A percentile compares a stretch with the other conserved stretches of the same genome.
phyloP scores from a whole-genome alignment of 2,329 filamentous ascomycete species.

The Aspergillus neoniger region DNA sequence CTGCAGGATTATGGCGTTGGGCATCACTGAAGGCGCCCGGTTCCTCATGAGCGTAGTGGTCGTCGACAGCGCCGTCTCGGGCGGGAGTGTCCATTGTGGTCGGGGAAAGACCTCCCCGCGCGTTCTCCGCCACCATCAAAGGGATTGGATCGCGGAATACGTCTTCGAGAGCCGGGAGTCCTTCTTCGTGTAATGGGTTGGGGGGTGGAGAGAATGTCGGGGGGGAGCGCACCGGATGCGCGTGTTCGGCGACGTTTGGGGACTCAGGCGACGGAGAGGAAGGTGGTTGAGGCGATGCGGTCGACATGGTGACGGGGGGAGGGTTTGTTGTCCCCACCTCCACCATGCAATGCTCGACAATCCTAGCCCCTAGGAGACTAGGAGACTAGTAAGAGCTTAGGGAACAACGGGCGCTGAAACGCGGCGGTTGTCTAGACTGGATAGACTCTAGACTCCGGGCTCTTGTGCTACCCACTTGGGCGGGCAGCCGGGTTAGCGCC shows the following conservation, averaged over 20 bases:
- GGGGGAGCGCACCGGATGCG: constrained; percentile 25
- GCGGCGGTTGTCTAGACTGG: background rate
- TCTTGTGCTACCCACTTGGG: constrained; percentile 16
- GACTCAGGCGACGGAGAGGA: constrained; percentile 18
- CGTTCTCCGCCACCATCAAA: constrained; percentile 35
- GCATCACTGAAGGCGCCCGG: constrained; percentile 18
- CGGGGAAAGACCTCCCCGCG: constrained; percentile 27
- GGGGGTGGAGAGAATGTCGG: constrained; percentile 34
- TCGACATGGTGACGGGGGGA: constrained; percentile 36
- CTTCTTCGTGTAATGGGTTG: constrained; percentile 36
- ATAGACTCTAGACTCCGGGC: background rate
- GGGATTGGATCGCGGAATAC: constrained; percentile 29
- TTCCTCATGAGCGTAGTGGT: constrained; percentile 21
- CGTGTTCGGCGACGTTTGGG: constrained; percentile 26
- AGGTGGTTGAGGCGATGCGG: constrained; percentile 22
- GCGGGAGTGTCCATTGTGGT: constrained; percentile 24
- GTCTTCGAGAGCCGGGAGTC: constrained; percentile 32
- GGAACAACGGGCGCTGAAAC: constrained; percentile 1
- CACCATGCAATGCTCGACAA: background rate
- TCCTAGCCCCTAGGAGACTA: background rate
- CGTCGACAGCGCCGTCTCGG: constrained; percentile 15
- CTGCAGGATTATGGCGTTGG: constrained; percentile 18
- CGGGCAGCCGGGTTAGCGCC: constrained; percentile 10
- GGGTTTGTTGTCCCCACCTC: constrained; percentile 32
- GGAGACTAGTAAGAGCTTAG: too few relatives aligned